Evolutionary conservation across 345 rosid genomes (phyloP), one percentile per base, ranked within the genome.

Genomic region (Hibiscus tridactylites): DNA sequence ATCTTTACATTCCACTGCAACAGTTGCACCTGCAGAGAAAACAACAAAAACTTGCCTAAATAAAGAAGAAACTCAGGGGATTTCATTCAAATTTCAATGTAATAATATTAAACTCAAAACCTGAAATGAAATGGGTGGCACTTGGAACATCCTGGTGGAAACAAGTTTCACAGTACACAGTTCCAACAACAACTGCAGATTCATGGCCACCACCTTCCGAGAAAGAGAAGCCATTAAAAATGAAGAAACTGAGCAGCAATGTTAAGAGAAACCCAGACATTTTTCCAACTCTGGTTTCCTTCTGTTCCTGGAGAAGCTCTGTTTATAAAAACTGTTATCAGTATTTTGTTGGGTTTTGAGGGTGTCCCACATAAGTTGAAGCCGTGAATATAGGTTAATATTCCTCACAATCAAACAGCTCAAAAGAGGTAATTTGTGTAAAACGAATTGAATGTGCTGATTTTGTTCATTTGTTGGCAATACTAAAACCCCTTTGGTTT

Each of bases 161-260:
- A 78, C 98, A 91, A 11, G 96, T 90, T 79, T 91, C 96, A 42
- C 98, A 94, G 83, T 82, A 90, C 52, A 91, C 97, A 68, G 93
- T 88, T 39, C 98, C 97, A 35, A 94, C 93, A 35, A 88, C 90
- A 53, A 83, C 74, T 0, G 97, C 87, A 63, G 91, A 80, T 67
- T 65, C 61, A 60, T 65, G 79, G 8, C 37, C 37, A 33, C 67
- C 68, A 29, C 76, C 83, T 13, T 82, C 83, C n/a, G 87, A 77
- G 21, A 50, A 17, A 37, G 37, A 33, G 6, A 33, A 33, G 37
- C 56, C 31, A 58, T 9, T 4, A 35, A 73, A 47, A 7, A 73
- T 15, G 69, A 73, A 13, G 69, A 64, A 75, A 72, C 81, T n/a
- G 3, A 88, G 72, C 19, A 83, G 3, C 28, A 79, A 62, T 4